Evolutionary conservation across 2,329 filamentous ascomycete species (phyloP), one percentile per base, ranked within the genome.

Genomic region (Aspergillus transmontanensis): DNA sequence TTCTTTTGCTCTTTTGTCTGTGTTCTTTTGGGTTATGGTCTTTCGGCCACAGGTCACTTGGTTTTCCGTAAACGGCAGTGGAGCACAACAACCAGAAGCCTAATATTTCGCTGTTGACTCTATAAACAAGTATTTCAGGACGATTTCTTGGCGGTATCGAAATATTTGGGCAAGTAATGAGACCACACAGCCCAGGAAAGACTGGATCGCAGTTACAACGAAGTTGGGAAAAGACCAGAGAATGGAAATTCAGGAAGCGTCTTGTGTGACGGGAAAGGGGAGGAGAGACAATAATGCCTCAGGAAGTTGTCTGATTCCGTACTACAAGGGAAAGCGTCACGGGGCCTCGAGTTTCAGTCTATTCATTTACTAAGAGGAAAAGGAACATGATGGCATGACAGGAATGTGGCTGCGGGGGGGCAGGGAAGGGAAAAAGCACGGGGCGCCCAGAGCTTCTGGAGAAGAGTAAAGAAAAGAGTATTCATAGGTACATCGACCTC

Each of bases 51-150:
- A 12, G 48, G 48, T n/a, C 48, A 51, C 48, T 51, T 58, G 46
- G 59, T 41, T 59, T 62, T 65, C 67, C 64, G 59, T 66, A 66
- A 67, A 55, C 63, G 63, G 61, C 60, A 57, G 60, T 63, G 63
- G 58, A 64, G 46, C 56, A 45, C 26, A 50, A 45, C 26, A 46
- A 28, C 11, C 16, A 58, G 51, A 26, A 60, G 30, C 36, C 26
- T 32, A 34, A 21, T 32, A n/a, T 34, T 51, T 51, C n/a, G 28
- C n/a, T 32, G 48, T 32, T n/a, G 48, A 14, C 48, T 34, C 28
- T 51, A 51, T 51, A 32, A 12, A 50, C 11, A 21, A 34, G 4
- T 51, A 51, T 9, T 11, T 23, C 28, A 23, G 11, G 19, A 32
- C 28, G 14, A 14, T 45, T 39, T 55, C 30, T 55, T 6, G n/a